Conservation (phyloP, 768 basidiomycete species). For the Russula earlei region DNA sequence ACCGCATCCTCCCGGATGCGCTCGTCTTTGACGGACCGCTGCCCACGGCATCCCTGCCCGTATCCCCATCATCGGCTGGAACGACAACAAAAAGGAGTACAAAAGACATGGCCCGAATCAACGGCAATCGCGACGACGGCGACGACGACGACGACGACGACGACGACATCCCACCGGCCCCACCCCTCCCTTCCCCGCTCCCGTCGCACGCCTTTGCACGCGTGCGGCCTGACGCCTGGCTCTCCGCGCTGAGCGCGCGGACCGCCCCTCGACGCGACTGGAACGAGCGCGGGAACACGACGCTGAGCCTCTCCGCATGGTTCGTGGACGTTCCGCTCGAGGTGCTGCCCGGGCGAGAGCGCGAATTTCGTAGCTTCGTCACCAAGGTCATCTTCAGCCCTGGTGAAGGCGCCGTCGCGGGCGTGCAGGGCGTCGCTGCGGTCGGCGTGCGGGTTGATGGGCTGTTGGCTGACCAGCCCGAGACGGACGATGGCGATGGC, state of each 20-base stretch:
- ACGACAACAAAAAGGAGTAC: not conserved
- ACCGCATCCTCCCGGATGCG: conserved; percentile 62
- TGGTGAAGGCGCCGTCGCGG: conserved; percentile 10
- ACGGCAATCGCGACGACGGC: not conserved
- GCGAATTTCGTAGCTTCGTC: conserved; percentile 67
- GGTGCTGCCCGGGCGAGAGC: conserved; percentile 69
- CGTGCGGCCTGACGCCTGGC: conserved; percentile 63
- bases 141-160: conserved; percentile 1
- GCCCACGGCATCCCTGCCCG: not conserved
- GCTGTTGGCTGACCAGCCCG: not conserved
- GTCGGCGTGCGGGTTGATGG: conserved; percentile 15
- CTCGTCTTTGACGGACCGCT: conserved; percentile 59
- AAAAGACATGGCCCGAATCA: not conserved
- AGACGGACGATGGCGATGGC: not conserved
- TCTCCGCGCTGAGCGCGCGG: conserved; percentile 36
- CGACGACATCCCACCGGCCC: conserved; percentile 33
- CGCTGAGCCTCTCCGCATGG: conserved; percentile 51
- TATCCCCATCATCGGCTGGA: not conserved
- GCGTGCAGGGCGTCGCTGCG: conserved; percentile 15
- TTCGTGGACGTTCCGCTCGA: conserved; percentile 68
- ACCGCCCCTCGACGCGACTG: conserved; percentile 30
- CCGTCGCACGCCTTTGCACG: conserved; percentile 69
- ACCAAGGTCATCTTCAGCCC: conserved; percentile 44
- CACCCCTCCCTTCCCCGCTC: conserved; percentile 52
- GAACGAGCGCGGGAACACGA: conserved; percentile 42